A percentile compares a stretch with the other conserved stretches of the same genome.
These are phyloP conservation scores for Suillus subalutaceus DNA, from an alignment of 768 basidiomycete genomes.

Conservation along the genomic window DNA sequence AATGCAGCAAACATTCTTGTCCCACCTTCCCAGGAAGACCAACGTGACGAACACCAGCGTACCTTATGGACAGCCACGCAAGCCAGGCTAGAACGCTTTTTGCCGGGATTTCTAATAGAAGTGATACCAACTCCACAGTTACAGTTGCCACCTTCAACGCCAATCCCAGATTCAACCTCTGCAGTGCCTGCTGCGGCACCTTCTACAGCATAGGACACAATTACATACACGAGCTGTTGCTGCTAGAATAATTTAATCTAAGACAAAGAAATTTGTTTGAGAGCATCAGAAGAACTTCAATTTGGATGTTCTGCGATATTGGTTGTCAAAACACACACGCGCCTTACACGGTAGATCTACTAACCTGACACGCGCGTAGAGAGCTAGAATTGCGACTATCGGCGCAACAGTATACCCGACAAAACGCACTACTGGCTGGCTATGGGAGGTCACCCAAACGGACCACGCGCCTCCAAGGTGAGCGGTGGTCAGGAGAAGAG, in stretches of 20 bases:
- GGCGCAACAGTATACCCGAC: conserved; percentile 60
- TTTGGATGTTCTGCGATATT: conserved; percentile 53
- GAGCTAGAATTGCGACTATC: conserved; percentile 41
- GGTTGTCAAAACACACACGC: conserved; percentile 6
- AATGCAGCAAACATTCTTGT: conserved; percentile 84
- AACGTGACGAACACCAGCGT: conserved; percentile 60
- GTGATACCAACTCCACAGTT: conserved; percentile 52
- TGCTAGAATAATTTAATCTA: conserved; percentile 11
- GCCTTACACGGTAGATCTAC: conserved; percentile 17
- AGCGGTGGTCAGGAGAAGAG: conserved; percentile 59
- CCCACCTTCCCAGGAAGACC: conserved; percentile 48
- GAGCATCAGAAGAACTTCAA: conserved; percentile 54
- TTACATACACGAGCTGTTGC: conserved; percentile 8
- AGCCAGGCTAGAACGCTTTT: conserved; percentile 85
- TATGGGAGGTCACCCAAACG: conserved; percentile 50
- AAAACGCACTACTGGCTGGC: conserved; percentile 42
- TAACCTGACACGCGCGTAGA: conserved; percentile 58
- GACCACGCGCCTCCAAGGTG: conserved; percentile 77
- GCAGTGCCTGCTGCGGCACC: conserved; percentile 12
- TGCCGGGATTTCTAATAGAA: conserved; percentile 86
- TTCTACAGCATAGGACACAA: conserved; percentile 14
- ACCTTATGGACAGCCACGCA: conserved; percentile 85
- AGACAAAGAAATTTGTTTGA: conserved; percentile 2
- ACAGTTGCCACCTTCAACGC: conserved; percentile 13
- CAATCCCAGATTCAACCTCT: background rate